A percentile compares a stretch with the other conserved stretches of the same genome.
phyloP scores from a whole-genome alignment of 73 alveolate genomes.

The Breviolum minutum region DNA sequence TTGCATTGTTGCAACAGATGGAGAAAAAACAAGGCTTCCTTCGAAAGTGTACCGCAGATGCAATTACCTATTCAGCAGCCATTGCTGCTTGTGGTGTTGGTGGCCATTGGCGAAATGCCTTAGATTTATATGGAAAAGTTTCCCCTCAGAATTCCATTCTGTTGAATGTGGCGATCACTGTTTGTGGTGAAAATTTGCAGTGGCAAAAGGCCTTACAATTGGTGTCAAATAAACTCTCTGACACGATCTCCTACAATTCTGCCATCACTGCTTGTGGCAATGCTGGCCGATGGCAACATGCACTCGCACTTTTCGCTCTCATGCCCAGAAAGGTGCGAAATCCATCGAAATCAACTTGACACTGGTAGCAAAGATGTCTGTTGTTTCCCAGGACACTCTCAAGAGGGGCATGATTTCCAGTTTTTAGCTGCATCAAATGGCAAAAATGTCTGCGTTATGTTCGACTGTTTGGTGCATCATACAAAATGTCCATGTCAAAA shows the following conservation, averaged over 20 bases:
- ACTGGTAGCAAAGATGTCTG: background rate
- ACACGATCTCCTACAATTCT: constrained; percentile 75
- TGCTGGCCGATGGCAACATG: constrained; percentile 54
- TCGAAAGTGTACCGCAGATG: background rate
- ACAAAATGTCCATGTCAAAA: no score
- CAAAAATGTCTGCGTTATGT: no score
- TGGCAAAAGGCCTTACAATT: constrained; percentile 27
- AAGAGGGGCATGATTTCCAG: background rate
- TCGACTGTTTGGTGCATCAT: no score
- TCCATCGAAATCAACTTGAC: background rate
- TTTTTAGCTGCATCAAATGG: background rate
- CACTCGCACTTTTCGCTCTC: background rate
- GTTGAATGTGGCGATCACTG: constrained; percentile 32
- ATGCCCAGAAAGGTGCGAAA: constrained; percentile 2
- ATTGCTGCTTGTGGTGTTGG: constrained; percentile 79
- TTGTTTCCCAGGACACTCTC: background rate
- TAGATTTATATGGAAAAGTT: background rate
- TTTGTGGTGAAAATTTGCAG: constrained; percentile 57
- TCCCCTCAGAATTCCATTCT: background rate
- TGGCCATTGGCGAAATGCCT: constrained; percentile 52
- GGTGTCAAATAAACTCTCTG: background rate
- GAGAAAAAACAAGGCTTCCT: background rate
- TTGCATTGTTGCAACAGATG: constrained; percentile 16
- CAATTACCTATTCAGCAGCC: constrained; percentile 64
- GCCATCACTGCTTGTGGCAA: constrained; percentile 54